These are phyloP conservation scores for Myxozyma neotropica DNA, from an alignment of 805 yeast species.

Conservation along the genomic window DNA sequence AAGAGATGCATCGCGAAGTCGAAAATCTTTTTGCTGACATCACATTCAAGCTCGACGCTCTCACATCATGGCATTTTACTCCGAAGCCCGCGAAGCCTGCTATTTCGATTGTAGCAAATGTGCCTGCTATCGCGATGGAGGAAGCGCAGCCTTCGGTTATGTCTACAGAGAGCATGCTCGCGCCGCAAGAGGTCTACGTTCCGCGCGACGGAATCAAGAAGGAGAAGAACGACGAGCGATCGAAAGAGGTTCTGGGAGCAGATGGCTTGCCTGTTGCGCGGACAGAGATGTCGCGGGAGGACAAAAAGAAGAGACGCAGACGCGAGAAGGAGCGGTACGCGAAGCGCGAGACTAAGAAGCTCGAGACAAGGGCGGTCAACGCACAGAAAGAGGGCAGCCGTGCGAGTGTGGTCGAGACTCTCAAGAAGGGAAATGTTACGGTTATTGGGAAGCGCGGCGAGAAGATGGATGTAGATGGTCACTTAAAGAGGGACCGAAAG, in stretches of 20 bases:
- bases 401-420: slow-evolving; percentile 67
- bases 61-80: slow-evolving; percentile 91
- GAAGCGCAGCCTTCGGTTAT: slow-evolving; percentile 92
- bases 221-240: slow-evolving; percentile 47
- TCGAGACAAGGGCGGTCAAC: slow-evolving; percentile 43
- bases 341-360: slow-evolving; percentile 48
- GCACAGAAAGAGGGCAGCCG: slow-evolving; percentile 57
- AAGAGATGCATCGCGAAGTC: slow-evolving; percentile 78
- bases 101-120: slow-evolving; percentile 78
- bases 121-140: slow-evolving; percentile 86
- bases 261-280: slow-evolving; percentile 81
- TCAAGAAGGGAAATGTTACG: slow-evolving; percentile 70
- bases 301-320: slow-evolving; percentile 82
- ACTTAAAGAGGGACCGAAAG: slow-evolving; percentile 47
- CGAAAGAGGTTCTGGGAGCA: slow-evolving; percentile 61
- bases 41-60: slow-evolving; percentile 75
- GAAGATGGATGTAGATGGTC: slow-evolving; percentile 71
- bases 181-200: slow-evolving; percentile 91
- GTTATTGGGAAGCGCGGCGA: slow-evolving; percentile 77
- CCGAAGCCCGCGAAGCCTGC: slow-evolving; percentile 86
- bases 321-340: slow-evolving; percentile 81
- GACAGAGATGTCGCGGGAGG: slow-evolving; percentile 80
- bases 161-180: slow-evolving; percentile 72
- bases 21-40: slow-evolving; percentile 62
- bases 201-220: slow-evolving; percentile 39